A percentile compares a stretch with the other conserved stretches of the same genome.
These are phyloP conservation scores for Stagonosporopsis rhizophila DNA, from an alignment of 2,329 filamentous ascomycete species.

Conservation along the genomic window DNA sequence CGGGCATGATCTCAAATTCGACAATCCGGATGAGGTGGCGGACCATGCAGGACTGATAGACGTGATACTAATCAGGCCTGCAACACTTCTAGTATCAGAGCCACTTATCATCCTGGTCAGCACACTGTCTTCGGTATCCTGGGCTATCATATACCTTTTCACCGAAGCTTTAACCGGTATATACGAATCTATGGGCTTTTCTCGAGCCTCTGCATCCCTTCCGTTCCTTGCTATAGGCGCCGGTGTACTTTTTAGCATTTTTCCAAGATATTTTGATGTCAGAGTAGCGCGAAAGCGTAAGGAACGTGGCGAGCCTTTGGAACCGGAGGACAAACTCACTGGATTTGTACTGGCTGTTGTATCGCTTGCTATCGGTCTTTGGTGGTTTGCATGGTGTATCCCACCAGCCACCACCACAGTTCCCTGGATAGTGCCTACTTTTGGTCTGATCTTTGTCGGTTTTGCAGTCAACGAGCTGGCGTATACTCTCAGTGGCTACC, in stretches of 20 bases:
- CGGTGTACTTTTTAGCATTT: not conserved
- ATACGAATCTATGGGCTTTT: not conserved
- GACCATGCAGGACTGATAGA: not conserved
- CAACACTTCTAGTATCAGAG: slow-evolving; percentile 1
- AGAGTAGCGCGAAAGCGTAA: not conserved
- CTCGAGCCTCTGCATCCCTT: not conserved
- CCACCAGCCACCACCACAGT: slow-evolving; percentile 1
- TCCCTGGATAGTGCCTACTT: not conserved
- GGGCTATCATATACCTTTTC: slow-evolving; percentile 4
- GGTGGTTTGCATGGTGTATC: slow-evolving; percentile 7
- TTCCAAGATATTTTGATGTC: not conserved
- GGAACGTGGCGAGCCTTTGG: not conserved
- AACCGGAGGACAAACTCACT: slow-evolving; percentile 1
- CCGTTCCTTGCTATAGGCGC: not conserved
- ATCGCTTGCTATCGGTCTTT: slow-evolving; percentile 5
- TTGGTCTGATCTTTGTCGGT: slow-evolving; percentile 4
- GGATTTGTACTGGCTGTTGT: not conserved
- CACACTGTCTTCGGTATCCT: not conserved
- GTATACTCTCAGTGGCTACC: slow-evolving; percentile 1
- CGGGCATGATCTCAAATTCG: not conserved
- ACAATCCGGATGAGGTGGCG: not conserved
- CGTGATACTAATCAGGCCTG: not conserved
- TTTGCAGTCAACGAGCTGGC: slow-evolving; percentile 8
- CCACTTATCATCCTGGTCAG: slow-evolving; percentile 1
- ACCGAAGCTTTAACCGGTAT: not conserved